Evolutionary conservation across 1,139 yeast genomes (phyloP), one percentile per base, ranked within the genome.

Genomic region (Hansenula anomala): DNA sequence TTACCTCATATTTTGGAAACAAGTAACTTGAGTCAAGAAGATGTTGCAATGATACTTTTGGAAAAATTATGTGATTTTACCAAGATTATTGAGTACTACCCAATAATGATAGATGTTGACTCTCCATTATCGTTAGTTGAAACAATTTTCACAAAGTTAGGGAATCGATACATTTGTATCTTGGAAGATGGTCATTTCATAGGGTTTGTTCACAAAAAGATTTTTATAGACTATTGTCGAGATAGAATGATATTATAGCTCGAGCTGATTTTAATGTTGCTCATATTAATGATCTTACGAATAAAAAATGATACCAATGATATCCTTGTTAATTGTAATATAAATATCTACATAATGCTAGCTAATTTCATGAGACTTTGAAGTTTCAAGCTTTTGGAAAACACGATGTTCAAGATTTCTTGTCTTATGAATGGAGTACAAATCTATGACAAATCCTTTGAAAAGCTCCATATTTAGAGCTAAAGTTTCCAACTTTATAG

Each of bases 201-300:
- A 43, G 82, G 82, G 1, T 64, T 76, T 4, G 58, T 78, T 46
- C 81, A 78, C 52, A 75, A 76, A 51, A 78, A 78, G 56, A 67
- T 67, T 34, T 71, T 75, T 48, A 71, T 77, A 39, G 80, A 76
- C 42, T 73, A 56, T 41, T 61, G 64, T 39, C 48, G 56, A n/a
- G 43, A 38, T 28, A 38, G 32, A 30, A 38, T 30, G 34, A 35
- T 33, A n/a, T 24, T 37, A 16, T 36, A 19, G 24, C 9, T 24
- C 9, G 23, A 7, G 23, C n/a, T n/a, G n/a, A n/a, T n/a, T n/a
- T n/a, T n/a, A n/a, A n/a, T n/a, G n/a, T n/a, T n/a, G n/a, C n/a
- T n/a, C n/a, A n/a, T n/a, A n/a, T n/a, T 12, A 5, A 24, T 11
- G 26, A 9, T 5, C 5, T 24, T 9, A 24, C 12, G 26, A n/a